A percentile compares a stretch with the other conserved stretches of the same genome.
Evolutionary conservation across 306 rosid species (phyloP).

Genomic region (Vicia faba): DNA sequence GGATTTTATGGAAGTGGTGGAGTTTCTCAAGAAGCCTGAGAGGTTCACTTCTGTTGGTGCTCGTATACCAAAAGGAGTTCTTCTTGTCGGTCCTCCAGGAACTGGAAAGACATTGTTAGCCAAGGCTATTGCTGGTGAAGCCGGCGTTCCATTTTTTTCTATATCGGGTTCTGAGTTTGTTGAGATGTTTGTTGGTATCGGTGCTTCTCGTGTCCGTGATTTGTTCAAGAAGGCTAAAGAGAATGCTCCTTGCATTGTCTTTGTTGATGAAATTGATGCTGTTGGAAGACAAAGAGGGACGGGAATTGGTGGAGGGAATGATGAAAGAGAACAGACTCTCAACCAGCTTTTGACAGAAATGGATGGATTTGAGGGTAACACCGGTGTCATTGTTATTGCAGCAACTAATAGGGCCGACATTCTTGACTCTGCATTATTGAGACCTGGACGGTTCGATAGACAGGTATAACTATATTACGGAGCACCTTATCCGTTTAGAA

Average conservation of each 20-base stretch:
- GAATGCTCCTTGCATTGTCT: slow-evolving; percentile 99
- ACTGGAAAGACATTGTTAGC: slow-evolving; percentile 96
- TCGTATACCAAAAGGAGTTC: slow-evolving; percentile 99
- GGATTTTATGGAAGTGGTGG: slow-evolving; percentile 98
- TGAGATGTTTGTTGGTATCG: slow-evolving; percentile 99
- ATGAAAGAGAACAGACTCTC: slow-evolving; percentile 98
- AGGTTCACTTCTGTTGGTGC: slow-evolving; percentile 98
- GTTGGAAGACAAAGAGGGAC: slow-evolving; percentile 99
- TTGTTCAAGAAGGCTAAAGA: slow-evolving; percentile 99
- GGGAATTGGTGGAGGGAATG: slow-evolving; percentile 99
- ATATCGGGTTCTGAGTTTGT: slow-evolving; percentile 99
- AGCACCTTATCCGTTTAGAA: slow-evolving; percentile 10
- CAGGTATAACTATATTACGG: slow-evolving; percentile 54
- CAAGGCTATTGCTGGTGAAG: slow-evolving; percentile 99
- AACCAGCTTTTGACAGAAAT: slow-evolving; percentile 99
- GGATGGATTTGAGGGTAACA: slow-evolving; percentile 99
- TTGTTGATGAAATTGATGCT: slow-evolving; percentile 99
- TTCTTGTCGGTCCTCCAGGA: slow-evolving; percentile 99
- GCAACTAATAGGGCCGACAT: slow-evolving; percentile 99
- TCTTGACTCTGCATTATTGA: slow-evolving; percentile 94
- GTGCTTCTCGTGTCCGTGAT: slow-evolving; percentile 99
- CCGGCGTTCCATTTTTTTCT: slow-evolving; percentile 99
- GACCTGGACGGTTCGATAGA: slow-evolving; percentile 97
- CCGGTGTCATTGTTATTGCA: slow-evolving; percentile 95
- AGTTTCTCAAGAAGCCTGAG: slow-evolving; percentile 96